Evolutionary conservation across 2,329 filamentous ascomycete genomes (phyloP).

Genomic region (Xylaria arbuscula): DNA sequence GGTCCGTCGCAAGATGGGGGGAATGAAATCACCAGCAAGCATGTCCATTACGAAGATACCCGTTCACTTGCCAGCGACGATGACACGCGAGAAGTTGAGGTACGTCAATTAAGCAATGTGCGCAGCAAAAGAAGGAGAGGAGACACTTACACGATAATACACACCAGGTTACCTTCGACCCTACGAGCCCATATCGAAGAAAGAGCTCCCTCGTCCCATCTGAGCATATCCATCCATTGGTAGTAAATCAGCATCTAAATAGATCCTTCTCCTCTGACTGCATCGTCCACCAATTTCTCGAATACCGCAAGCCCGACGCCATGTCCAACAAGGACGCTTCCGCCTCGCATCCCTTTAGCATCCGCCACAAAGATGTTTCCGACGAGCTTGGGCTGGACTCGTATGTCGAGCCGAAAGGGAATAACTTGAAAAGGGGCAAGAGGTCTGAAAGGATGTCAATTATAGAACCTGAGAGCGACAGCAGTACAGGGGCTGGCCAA

Average conservation of each 20-base stretch:
- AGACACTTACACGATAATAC: conserved; percentile 8
- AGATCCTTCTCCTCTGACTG: conserved; percentile 63
- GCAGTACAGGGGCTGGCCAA: conserved; percentile 61
- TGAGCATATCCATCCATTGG: conserved; percentile 56
- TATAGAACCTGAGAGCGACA: conserved; percentile 56
- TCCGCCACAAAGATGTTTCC: conserved; percentile 42
- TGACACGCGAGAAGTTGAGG: conserved; percentile 64
- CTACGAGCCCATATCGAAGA: conserved; percentile 69
- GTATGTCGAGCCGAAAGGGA: conserved; percentile 53
- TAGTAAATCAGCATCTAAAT: conserved; percentile 48
- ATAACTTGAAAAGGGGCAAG: conserved; percentile 28
- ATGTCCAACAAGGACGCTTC: conserved; percentile 39
- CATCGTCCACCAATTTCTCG: conserved; percentile 73
- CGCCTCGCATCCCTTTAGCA: conserved; percentile 34
- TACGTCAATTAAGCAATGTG: conserved; percentile 46
- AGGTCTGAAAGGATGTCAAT: conserved; percentile 35
- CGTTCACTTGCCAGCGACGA: conserved; percentile 63
- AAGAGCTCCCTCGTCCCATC: conserved; percentile 72
- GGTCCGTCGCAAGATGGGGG: conserved; percentile 36
- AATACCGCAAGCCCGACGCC: conserved; percentile 59
- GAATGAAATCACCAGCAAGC: conserved; percentile 42
- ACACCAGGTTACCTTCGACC: conserved; percentile 70
- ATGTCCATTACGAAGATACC: conserved; percentile 53
- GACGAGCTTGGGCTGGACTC: conserved; percentile 47
- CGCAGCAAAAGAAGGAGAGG: background rate